These are phyloP conservation scores for Babjeviella inositovora DNA, from an alignment of 805 yeast species.

Conservation along the genomic window DNA sequence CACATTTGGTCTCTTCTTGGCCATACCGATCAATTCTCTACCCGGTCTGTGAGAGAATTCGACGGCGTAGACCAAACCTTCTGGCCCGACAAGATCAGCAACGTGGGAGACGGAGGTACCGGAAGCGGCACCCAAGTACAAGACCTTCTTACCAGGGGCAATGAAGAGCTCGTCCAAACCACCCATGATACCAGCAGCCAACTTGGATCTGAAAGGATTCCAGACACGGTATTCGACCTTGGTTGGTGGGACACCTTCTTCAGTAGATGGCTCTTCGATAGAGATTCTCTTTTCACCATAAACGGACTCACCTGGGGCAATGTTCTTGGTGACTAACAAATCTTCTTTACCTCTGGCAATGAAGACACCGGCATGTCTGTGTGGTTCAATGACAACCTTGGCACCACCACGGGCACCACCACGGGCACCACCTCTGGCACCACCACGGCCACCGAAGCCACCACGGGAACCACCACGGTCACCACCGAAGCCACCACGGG, in stretches of 20 bases:
- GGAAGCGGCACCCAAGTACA: conserved; percentile 97
- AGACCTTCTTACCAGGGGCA: conserved; percentile 95
- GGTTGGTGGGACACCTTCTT: conserved; percentile 79
- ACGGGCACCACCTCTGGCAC: conserved; percentile 50
- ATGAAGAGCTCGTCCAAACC: conserved; percentile 96
- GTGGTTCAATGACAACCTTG: conserved; percentile 95
- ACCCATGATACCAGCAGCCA: conserved; percentile 99
- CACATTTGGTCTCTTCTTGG: conserved; percentile 98
- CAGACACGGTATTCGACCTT: conserved; percentile 98
- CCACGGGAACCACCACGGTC: conserved; percentile 40
- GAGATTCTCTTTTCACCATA: conserved; percentile 96
- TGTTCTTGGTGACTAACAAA: conserved; percentile 89
- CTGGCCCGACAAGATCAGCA: conserved; percentile 97
- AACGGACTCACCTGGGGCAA: conserved; percentile 97
- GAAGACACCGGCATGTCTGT: conserved; percentile 97
- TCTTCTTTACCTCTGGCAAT: conserved; percentile 99
- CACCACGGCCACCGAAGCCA: conserved; percentile 40
- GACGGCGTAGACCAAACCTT: conserved; percentile 96
- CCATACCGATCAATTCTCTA: conserved; percentile 98
- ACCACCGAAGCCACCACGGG: conserved; percentile 41
- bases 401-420: conserved; percentile 89
- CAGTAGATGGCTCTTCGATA: conserved; percentile 83
- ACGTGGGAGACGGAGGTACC: conserved; percentile 99
- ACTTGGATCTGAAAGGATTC: conserved; percentile 99
- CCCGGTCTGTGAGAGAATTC: conserved; percentile 99